Evolutionary conservation across 2,329 filamentous ascomycete genomes (phyloP).

Genomic region (Curvularia sp.): DNA sequence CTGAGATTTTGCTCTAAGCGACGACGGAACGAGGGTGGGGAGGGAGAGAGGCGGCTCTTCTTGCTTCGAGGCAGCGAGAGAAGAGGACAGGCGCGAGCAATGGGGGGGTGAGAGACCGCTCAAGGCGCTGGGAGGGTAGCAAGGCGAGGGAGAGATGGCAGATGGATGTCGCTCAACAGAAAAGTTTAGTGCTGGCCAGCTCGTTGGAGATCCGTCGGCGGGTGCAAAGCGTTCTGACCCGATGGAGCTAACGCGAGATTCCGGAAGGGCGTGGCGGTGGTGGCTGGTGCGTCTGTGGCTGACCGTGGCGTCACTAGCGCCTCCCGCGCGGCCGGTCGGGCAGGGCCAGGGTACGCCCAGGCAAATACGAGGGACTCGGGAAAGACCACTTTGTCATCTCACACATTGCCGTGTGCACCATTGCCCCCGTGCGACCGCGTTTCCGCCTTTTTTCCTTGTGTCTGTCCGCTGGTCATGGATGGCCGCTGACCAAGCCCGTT

Average conservation of each 20-base stretch:
- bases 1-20: slow-evolving; percentile 33
- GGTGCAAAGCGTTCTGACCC: slow-evolving; percentile 17
- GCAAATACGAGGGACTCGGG: slow-evolving; percentile 20
- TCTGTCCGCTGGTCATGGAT: slow-evolving; percentile 39
- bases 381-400: slow-evolving; percentile 36
- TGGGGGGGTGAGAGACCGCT: neutral
- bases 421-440: slow-evolving; percentile 7
- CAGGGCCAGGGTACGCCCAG: neutral
- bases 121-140: slow-evolving; percentile 16
- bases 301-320: slow-evolving; percentile 5
- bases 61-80: slow-evolving; percentile 4
- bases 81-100: slow-evolving; percentile 3
- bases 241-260: slow-evolving; percentile 20
- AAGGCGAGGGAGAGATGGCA: slow-evolving; percentile 27
- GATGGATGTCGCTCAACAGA: slow-evolving; percentile 43
- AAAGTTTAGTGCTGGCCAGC: slow-evolving; percentile 32
- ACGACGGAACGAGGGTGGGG: slow-evolving; percentile 20
- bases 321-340: slow-evolving; percentile 11
- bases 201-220: slow-evolving; percentile 30
- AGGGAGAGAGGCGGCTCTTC: slow-evolving; percentile 29
- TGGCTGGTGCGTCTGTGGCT: neutral
- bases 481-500: slow-evolving; percentile 29
- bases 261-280: slow-evolving; percentile 7
- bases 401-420: slow-evolving; percentile 15
- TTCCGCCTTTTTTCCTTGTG: slow-evolving; percentile 13